Conservation (phyloP, 2,329 filamentous ascomycete species). For the Paracoccidioides lutzii region DNA sequence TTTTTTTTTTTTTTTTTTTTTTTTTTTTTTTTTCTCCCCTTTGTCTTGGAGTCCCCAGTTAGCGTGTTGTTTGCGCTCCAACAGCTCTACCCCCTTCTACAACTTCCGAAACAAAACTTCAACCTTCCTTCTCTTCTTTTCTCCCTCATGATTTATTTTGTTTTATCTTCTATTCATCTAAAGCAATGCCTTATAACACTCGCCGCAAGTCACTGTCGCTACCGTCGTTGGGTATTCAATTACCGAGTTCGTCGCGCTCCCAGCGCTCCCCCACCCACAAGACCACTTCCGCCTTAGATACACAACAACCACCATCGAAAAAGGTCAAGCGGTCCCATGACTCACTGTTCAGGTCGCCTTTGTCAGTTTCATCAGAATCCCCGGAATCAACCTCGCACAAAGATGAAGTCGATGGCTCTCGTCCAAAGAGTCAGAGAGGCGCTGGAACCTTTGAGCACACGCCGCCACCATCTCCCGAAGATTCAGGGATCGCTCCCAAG, state of each 20-base stretch:
- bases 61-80: not conserved
- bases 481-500: constrained; percentile 35
- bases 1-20: constrained; percentile 8
- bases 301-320: constrained; percentile 42
- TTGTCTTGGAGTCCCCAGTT: not conserved
- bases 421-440: constrained; percentile 29
- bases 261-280: constrained; percentile 50
- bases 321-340: constrained; percentile 69
- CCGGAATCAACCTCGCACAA: constrained; percentile 22
- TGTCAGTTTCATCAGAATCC: constrained; percentile 19
- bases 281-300: constrained; percentile 47
- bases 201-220: constrained; percentile 90
- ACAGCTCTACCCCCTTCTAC: not conserved
- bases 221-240: constrained; percentile 81
- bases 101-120: not conserved
- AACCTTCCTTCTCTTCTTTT: constrained; percentile 3
- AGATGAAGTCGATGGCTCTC: constrained; percentile 15
- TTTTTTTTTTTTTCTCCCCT: too few species aligned
- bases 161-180: constrained; percentile 3
- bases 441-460: constrained; percentile 55
- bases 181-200: constrained; percentile 83
- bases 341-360: constrained; percentile 31
- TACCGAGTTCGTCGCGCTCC: constrained; percentile 48
- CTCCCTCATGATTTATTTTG: constrained; percentile 8
- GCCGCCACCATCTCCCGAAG: constrained; percentile 61